Base-by-base conservation (phyloP, 2,329 filamentous ascomycete genomes). In the Phialophora expanda region DNA sequence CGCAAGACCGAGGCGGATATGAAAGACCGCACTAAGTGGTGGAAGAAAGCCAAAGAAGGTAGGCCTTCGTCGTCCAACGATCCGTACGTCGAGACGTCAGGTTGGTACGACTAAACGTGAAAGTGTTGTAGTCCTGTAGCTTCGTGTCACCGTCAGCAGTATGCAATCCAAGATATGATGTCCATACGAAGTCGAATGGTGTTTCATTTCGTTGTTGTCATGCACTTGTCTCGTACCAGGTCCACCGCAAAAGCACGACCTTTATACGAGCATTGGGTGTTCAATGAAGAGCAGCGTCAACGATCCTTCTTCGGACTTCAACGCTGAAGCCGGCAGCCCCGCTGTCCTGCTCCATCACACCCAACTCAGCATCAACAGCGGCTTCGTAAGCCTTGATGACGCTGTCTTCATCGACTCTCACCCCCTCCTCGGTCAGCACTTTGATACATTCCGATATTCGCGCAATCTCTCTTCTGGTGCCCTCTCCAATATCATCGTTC, bases 391-490 rank as follows among this genome's bases (percentile, higher is more conserved):
- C 92, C 73, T 84, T 87, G 73, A 88, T 89, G 24, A 98, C 90
- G 76, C 88, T 93, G 51, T 95, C 92, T 79, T 98, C 94, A 73
- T 98, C 95, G 30, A 99, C 92, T 65, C 89, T 87, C 51, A 95
- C 81, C 0, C 92, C 91, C 53, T 90, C 87, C 76, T 96, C 90
- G 1, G 96, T 91, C 66, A 99, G 80, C 1, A 92, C 90, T 64
- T 88, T 86, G 63, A 99, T 90, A 64, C 95, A 90, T 24, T 91
- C 91, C 41, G 90, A 85, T 54, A 98, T 84, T 66, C 93, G 84
- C 17, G 92, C 89, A 78, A 99, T 97, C 82, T 98, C 95, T 68
- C 89, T 86, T 82, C 95, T 88, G 17, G 92, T 94, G 57, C 87
- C 87, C 1, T 87, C 81, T 24, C 87, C 82, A 69, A 99, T 93